phyloP scores from a whole-genome alignment of 2,329 filamentous ascomycete species.

The Sporothrix mexicana region DNA sequence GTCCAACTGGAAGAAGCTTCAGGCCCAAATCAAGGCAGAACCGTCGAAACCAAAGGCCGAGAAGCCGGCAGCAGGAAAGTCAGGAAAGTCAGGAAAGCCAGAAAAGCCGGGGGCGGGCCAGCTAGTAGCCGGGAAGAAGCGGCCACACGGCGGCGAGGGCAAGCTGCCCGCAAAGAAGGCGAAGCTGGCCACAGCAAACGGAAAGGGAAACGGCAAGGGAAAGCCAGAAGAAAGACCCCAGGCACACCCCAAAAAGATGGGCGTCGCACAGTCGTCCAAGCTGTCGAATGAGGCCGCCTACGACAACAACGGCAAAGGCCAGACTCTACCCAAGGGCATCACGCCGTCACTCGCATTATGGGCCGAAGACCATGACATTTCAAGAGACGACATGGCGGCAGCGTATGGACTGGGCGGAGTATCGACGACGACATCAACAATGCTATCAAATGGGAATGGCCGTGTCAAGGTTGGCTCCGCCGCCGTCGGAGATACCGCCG shows the following conservation, averaged over 20 bases:
- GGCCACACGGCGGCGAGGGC: constrained; percentile 46
- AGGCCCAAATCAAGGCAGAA: constrained; percentile 63
- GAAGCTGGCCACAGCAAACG: neutral
- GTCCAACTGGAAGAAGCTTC: constrained; percentile 80
- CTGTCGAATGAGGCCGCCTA: constrained; percentile 44
- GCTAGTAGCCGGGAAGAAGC: constrained; percentile 42
- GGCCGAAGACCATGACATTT: constrained; percentile 66
- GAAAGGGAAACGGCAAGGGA: neutral
- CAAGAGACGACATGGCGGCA: constrained; percentile 64
- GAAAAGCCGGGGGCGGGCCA: constrained; percentile 42
- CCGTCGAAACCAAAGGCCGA: constrained; percentile 43
- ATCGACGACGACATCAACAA: constrained; percentile 35
- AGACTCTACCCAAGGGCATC: constrained; percentile 39
- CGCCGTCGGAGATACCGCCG: neutral
- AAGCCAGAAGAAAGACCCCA: neutral
- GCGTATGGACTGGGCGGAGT: constrained; percentile 62
- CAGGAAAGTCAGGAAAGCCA: constrained; percentile 36
- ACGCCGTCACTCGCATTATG: constrained; percentile 64
- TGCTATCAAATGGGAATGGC: neutral
- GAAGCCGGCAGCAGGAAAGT: constrained; percentile 40
- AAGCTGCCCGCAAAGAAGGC: constrained; percentile 36
- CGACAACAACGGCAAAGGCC: constrained; percentile 39
- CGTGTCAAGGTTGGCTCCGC: constrained; percentile 24
- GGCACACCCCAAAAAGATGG: constrained; percentile 57
- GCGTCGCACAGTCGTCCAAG: constrained; percentile 58